A percentile compares a stretch with the other conserved stretches of the same genome.
phyloP scores from a whole-genome alignment of 164 flowering plant species.

The Umbilicus rupestris region DNA sequence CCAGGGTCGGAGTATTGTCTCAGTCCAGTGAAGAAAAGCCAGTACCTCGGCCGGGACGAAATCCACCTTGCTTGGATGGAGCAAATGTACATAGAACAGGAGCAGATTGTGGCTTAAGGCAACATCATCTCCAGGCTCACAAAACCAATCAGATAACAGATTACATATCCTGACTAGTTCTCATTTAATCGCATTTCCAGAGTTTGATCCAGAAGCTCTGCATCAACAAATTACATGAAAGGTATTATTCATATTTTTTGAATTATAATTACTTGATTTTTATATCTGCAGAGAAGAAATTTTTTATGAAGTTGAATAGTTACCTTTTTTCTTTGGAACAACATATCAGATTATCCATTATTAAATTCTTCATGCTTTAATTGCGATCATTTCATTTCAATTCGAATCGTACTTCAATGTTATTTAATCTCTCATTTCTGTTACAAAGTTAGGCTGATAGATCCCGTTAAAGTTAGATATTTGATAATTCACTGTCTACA shows the following conservation, averaged over 20 bases:
- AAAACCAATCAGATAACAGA: neutral
- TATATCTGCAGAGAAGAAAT: neutral
- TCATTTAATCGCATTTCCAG: neutral
- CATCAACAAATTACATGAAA: neutral
- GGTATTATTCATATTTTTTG: neutral
- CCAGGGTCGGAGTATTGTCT: conserved; percentile 13
- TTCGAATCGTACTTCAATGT: too few species aligned
- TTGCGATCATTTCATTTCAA: too few species aligned
- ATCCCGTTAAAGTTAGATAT: too few species aligned
- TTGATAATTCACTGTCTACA: too few species aligned
- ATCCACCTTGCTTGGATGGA: conserved; percentile 54
- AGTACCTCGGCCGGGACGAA: conserved; percentile 16
- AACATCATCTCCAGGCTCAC: neutral
- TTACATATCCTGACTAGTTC: conserved; percentile 1
- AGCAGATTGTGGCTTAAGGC: conserved; percentile 77
- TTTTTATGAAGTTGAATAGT: neutral
- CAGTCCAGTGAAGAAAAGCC: neutral
- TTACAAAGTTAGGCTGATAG: too few species aligned
- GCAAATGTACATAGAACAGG: conserved; percentile 85
- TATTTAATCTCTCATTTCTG: too few species aligned
- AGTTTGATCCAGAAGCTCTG: neutral
- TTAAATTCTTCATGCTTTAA: too few species aligned
- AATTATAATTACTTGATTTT: too few species aligned
- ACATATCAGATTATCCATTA: too few species aligned
- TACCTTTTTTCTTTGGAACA: too few species aligned